phyloP scores from a whole-genome alignment of 2,329 filamentous ascomycete genomes.

The Fusarium tjaetaba region DNA sequence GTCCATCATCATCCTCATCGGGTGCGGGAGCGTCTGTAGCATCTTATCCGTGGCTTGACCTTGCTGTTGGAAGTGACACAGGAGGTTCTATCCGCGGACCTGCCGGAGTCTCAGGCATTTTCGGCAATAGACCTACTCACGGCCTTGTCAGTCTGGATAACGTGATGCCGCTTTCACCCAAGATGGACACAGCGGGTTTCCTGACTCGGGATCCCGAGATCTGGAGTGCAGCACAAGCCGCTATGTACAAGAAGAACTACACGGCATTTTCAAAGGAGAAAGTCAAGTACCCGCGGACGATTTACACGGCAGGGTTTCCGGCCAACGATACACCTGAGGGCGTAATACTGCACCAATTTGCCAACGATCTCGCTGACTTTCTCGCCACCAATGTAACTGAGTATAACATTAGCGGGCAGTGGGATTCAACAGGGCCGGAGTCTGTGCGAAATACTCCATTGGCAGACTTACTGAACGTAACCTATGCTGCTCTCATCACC shows the following conservation, averaged over 20 bases:
- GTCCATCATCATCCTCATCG: slow-evolving; percentile 55
- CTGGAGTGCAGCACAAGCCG: not conserved
- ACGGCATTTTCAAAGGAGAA: rapidly evolving
- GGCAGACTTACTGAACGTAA: not conserved
- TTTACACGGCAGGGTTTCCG: not conserved
- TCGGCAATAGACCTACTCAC: slow-evolving; percentile 55
- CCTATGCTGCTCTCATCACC: not conserved
- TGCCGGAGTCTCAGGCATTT: slow-evolving; percentile 54
- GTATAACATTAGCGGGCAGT: not conserved
- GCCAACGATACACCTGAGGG: not conserved
- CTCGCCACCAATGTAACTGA: not conserved
- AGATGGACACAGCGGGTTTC: not conserved
- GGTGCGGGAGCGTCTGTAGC: slow-evolving; percentile 52
- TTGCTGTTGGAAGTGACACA: slow-evolving; percentile 24
- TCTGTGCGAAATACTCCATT: not conserved
- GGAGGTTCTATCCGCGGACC: slow-evolving; percentile 55
- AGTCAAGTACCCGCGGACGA: rapidly evolving
- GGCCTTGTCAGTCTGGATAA: slow-evolving; percentile 48
- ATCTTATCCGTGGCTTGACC: slow-evolving; percentile 56
- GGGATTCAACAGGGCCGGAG: not conserved
- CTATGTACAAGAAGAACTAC: not conserved
- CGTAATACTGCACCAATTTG: not conserved
- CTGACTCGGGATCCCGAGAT: not conserved
- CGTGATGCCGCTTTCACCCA: not conserved
- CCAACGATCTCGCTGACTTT: not conserved